Conservation (phyloP, 768 basidiomycete species). For the Collybiopsis luxurians region DNA sequence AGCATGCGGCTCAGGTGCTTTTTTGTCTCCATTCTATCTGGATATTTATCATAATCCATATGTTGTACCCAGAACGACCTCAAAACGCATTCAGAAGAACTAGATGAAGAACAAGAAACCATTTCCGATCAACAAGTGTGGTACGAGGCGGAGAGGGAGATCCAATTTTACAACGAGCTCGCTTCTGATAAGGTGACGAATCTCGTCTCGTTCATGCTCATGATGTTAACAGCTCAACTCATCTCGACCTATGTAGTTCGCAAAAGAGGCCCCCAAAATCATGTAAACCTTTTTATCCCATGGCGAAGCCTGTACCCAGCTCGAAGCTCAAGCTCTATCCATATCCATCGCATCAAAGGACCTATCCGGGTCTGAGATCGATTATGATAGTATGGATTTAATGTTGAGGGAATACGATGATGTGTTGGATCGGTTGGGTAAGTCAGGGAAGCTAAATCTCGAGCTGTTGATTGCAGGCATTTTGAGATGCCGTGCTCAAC, state of each 20-base stretch:
- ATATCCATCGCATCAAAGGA: conserved; percentile 37
- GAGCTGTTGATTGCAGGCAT: no score
- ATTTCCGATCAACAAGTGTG: conserved; percentile 39
- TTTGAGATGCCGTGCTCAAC: no score
- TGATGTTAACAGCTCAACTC: not conserved
- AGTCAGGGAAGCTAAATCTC: conserved; percentile 7
- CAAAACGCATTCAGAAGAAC: conserved; percentile 26
- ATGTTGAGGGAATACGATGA: conserved; percentile 39
- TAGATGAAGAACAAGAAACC: conserved; percentile 37
- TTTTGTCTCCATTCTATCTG: not conserved
- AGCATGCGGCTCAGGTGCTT: conserved; percentile 33
- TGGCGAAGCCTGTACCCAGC: conserved; percentile 38
- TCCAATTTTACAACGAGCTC: conserved; percentile 47
- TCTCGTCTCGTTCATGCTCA: not conserved
- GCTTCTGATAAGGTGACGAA: conserved; percentile 32
- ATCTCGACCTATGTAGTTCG: conserved; percentile 27
- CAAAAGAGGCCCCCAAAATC: conserved; percentile 41
- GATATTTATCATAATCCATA: not conserved
- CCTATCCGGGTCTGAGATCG: conserved; percentile 14
- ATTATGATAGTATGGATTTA: conserved; percentile 29
- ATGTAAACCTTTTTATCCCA: conserved; percentile 48
- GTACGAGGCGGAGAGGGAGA: conserved; percentile 38
- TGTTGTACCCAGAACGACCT: conserved; percentile 33
- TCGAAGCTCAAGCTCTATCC: conserved; percentile 42
- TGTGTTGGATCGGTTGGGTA: conserved; percentile 42